phyloP scores from a whole-genome alignment of 139 green algal genomes.

The Coccomyxa sp. region DNA sequence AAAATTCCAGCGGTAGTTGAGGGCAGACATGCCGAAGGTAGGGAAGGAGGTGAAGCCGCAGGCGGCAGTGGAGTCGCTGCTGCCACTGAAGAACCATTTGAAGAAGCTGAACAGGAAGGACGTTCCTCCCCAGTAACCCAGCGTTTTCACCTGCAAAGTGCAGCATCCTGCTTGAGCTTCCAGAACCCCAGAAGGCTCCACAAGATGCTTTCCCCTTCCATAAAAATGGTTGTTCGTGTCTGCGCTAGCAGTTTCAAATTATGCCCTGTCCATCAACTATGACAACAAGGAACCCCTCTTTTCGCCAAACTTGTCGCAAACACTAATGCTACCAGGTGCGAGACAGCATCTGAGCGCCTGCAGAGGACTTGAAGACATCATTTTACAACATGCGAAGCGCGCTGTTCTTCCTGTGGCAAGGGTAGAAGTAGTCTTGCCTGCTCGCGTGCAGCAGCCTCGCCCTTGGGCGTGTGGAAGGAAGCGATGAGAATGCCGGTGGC shows the following conservation, averaged over 20 bases:
- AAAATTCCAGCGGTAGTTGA: slow-evolving; percentile 1
- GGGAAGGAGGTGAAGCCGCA: slow-evolving; percentile 19
- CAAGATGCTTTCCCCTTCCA: background rate
- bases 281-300: too few relatives aligned
- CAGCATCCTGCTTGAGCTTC: background rate
- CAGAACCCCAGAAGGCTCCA: too few relatives aligned
- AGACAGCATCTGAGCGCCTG: background rate
- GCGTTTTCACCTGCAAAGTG: slow-evolving; percentile 3
- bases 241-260: too few relatives aligned
- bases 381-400: background rate
- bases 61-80: background rate
- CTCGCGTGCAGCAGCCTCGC: background rate
- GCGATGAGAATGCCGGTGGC: slow-evolving; percentile 24
- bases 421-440: background rate
- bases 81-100: slow-evolving; percentile 23
- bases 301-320: background rate
- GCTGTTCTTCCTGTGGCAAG: background rate
- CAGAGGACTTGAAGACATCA: background rate
- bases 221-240: too few relatives aligned
- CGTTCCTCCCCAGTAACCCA: slow-evolving; percentile 7
- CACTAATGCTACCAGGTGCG: background rate
- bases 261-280: too few relatives aligned
- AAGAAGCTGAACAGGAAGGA: slow-evolving; percentile 10
- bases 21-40: slow-evolving; percentile 4
- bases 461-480: slow-evolving; percentile 8